A percentile compares a stretch with the other conserved stretches of the same genome.
Evolutionary conservation across 1,139 yeast genomes (phyloP).

Genomic region (Sugiyamaella paludigena): DNA sequence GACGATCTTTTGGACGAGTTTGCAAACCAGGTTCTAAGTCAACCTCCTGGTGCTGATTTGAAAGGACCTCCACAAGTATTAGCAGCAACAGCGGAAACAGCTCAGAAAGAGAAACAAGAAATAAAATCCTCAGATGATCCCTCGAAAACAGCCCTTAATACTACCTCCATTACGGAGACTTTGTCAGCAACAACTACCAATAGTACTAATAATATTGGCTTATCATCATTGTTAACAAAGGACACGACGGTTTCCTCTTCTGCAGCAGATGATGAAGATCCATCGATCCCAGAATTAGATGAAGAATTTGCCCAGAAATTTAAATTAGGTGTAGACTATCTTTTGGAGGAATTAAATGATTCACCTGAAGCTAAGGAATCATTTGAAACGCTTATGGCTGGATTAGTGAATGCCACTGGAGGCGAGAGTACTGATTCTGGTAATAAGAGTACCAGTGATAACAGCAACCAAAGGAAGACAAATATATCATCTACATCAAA

Average conservation of each 20-base stretch:
- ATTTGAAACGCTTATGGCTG: conserved; percentile 52
- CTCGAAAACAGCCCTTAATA: not conserved
- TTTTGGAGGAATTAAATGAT: conserved; percentile 57
- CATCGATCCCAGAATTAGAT: conserved; percentile 44
- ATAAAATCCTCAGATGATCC: conserved; percentile 20
- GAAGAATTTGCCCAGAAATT: conserved; percentile 44
- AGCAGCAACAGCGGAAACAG: conserved; percentile 1
- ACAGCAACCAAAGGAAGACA: not conserved
- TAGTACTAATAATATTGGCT: not conserved
- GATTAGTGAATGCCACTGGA: conserved; percentile 42
- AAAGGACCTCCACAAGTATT: not conserved
- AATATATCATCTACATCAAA: not conserved
- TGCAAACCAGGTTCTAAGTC: conserved; percentile 68
- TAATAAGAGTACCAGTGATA: conserved; percentile 1
- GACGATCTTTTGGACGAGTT: conserved; percentile 43
- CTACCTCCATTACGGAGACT: not conserved
- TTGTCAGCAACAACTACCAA: not conserved
- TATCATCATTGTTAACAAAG: no score
- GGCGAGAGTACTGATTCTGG: conserved; percentile 25
- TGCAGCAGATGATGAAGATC: conserved; percentile 13
- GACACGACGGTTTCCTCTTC: not conserved
- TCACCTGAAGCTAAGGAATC: conserved; percentile 61
- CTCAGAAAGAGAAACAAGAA: conserved; percentile 20
- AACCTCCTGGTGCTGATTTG: conserved; percentile 53
- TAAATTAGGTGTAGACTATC: conserved; percentile 40